Conservation (phyloP, 2,329 filamentous ascomycete genomes). For the Geoglossum cookeanum region DNA sequence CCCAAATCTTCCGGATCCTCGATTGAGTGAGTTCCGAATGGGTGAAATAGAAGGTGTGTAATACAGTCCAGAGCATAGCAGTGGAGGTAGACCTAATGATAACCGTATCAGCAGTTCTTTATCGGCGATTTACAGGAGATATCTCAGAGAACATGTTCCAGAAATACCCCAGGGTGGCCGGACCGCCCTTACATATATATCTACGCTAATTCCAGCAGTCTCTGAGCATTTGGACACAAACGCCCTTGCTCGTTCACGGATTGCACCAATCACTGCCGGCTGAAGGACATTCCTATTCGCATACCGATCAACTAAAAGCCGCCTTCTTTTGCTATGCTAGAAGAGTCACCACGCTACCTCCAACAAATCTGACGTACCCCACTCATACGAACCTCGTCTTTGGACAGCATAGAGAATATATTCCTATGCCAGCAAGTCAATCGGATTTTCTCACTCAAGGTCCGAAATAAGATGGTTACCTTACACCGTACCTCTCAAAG, state of each 20-base stretch:
- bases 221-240: constrained; percentile 35
- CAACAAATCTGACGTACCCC: not conserved
- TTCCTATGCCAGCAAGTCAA: constrained; percentile 22
- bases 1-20: constrained; percentile 34
- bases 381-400: constrained; percentile 26
- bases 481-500: not conserved
- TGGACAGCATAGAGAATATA: constrained; percentile 40
- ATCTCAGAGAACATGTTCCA: no score
- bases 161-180: not conserved
- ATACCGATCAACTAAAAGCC: constrained; percentile 46
- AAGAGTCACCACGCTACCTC: not conserved
- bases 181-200: constrained; percentile 37
- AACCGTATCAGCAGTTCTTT: not conserved
- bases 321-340: constrained; percentile 40
- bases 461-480: not conserved
- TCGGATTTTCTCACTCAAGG: not conserved
- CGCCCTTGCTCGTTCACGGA: constrained; percentile 34
- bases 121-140: not conserved
- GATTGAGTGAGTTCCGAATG: constrained; percentile 42
- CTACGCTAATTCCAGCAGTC: constrained; percentile 28
- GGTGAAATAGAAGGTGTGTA: constrained; percentile 50
- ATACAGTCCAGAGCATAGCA: constrained; percentile 51
- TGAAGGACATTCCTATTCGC: constrained; percentile 48
- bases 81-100: constrained; percentile 29
- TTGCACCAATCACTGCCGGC: constrained; percentile 33